A percentile compares a stretch with the other conserved stretches of the same genome.
Evolutionary conservation across 1,139 yeast species (phyloP).

Genomic region (Nakaseomyces bracarensis): DNA sequence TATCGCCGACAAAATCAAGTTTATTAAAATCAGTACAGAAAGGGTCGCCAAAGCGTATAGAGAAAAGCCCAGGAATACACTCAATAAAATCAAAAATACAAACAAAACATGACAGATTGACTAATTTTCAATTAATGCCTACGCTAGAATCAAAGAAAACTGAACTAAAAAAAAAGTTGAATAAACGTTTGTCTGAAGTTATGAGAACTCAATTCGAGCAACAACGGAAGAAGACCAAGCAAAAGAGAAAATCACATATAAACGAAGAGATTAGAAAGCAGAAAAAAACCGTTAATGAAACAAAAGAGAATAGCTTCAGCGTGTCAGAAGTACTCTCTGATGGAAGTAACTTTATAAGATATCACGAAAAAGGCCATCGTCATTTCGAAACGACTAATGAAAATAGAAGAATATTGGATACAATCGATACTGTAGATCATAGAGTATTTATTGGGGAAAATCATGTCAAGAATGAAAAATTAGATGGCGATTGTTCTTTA

Average conservation of each 20-base stretch:
- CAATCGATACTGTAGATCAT: conserved; percentile 28
- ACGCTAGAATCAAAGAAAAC: conserved; percentile 22
- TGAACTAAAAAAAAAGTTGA: conserved; percentile 26
- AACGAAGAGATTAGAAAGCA: conserved; percentile 23
- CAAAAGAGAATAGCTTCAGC: conserved; percentile 9
- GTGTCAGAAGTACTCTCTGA: neutral
- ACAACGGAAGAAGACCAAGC: conserved; percentile 21
- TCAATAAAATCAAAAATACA: neutral
- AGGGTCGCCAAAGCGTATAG: neutral
- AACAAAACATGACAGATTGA: conserved; percentile 16
- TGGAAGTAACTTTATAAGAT: conserved; percentile 4
- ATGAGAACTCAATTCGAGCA: conserved; percentile 30
- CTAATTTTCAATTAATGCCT: conserved; percentile 27
- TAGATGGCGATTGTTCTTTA: conserved; percentile 18
- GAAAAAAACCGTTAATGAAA: conserved; percentile 20
- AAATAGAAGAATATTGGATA: conserved; percentile 8
- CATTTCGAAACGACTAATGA: conserved; percentile 3
- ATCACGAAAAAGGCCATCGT: conserved; percentile 6
- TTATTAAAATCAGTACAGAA: neutral
- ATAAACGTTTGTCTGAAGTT: conserved; percentile 29
- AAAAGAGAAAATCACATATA: conserved; percentile 24
- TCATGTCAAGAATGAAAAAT: conserved; percentile 3
- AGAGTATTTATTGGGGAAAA: conserved; percentile 22
- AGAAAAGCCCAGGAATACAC: neutral
- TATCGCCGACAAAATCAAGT: neutral